Evolutionary conservation across 1,284 basidiomycete species (phyloP).

Genomic region (Cutaneotrichosporon dermatis): DNA sequence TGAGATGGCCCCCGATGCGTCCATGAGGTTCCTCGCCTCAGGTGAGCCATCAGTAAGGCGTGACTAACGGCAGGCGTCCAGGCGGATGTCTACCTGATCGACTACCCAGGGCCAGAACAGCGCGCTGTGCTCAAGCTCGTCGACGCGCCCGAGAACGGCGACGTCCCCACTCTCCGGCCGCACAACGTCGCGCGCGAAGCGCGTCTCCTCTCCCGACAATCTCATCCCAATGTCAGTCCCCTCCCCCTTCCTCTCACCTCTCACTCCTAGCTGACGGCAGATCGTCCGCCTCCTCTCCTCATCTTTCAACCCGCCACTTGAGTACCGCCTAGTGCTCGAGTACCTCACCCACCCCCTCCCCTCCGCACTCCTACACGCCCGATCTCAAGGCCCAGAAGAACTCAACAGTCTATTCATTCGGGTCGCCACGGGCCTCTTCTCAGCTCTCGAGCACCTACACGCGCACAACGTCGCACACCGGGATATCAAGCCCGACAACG

Average conservation of each 20-base stretch:
- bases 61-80: constrained; percentile 5
- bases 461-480: constrained; percentile 66
- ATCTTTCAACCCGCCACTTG: not conserved
- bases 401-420: constrained; percentile 50
- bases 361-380: not conserved
- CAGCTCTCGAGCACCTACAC: constrained; percentile 70
- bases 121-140: constrained; percentile 13
- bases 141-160: constrained; percentile 6
- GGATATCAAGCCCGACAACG: constrained; percentile 82
- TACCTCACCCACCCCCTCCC: constrained; percentile 4
- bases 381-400: not conserved
- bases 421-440: constrained; percentile 62
- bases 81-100: constrained; percentile 5
- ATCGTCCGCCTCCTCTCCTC: constrained; percentile 10
- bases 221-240: constrained; percentile 4
- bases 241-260: too few species aligned
- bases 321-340: constrained; percentile 10
- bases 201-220: not conserved
- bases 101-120: too few species aligned
- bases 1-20: not conserved
- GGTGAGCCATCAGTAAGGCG: not conserved
- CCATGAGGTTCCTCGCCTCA: constrained; percentile 1
- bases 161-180: not conserved
- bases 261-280: constrained; percentile 7
- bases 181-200: constrained; percentile 18